Conservation (phyloP, 208 protist genomes). For the Spironucleus salmonicida region DNA sequence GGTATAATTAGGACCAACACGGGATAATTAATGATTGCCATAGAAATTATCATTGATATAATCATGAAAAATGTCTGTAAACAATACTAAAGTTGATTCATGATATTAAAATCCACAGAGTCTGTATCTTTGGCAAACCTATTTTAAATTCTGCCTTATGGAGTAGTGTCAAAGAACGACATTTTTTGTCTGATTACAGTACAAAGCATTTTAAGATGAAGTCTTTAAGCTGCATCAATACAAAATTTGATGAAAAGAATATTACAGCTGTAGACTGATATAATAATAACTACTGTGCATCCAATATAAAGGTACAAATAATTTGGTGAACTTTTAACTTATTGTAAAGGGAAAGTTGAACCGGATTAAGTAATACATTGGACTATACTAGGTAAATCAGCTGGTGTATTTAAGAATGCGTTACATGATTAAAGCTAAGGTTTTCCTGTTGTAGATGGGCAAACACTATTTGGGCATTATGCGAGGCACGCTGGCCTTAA, state of each 20-base stretch:
- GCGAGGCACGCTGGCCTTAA: background rate
- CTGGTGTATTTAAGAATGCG: background rate
- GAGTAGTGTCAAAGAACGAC: slow-evolving; percentile 37
- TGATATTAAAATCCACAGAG: slow-evolving; percentile 13
- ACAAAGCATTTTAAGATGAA: slow-evolving; percentile 6
- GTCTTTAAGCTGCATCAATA: background rate
- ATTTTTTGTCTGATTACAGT: background rate
- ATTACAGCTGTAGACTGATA: background rate
- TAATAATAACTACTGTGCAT: background rate
- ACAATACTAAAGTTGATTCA: background rate
- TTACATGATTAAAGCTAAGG: background rate
- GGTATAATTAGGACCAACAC: background rate
- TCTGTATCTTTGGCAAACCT: slow-evolving; percentile 32
- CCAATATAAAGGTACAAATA: background rate
- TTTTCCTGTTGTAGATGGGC: too few relatives aligned
- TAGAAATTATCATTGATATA: slow-evolving; percentile 6
- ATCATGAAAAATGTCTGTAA: background rate
- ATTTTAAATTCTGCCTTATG: slow-evolving; percentile 34
- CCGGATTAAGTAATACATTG: background rate
- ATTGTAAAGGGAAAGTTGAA: background rate
- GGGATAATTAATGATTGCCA: background rate
- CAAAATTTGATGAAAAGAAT: background rate
- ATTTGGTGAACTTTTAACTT: background rate
- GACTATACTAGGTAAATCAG: background rate
- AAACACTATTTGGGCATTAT: background rate